Percentiles rank a stretch among this genome's conserved stretches.
phyloP scores from a whole-genome alignment of 2,329 filamentous ascomycete species.

The Grosmannia serpens region DNA sequence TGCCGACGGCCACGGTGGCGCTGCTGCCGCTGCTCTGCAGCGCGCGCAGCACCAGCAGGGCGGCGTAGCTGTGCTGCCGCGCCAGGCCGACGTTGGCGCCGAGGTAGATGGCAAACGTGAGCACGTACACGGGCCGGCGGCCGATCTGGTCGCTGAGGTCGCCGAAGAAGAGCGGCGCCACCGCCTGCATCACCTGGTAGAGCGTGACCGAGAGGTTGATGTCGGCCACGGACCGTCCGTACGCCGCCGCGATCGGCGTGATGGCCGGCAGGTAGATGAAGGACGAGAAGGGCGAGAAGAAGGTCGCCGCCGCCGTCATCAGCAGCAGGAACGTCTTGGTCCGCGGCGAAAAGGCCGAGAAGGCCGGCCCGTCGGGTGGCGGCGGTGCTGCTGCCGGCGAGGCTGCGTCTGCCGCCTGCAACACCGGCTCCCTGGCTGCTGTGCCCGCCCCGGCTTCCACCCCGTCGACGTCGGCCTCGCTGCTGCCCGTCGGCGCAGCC shows the following conservation, averaged over 20 bases:
- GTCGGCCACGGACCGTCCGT: conserved; percentile 20
- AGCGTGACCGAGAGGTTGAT: conserved; percentile 31
- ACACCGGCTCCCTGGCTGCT: neutral
- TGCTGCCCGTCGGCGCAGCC: no score
- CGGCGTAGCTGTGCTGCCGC: conserved; percentile 28
- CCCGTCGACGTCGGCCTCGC: no score
- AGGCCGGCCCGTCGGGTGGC: neutral
- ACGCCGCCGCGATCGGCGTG: conserved; percentile 26
- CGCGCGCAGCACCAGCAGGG: conserved; percentile 35
- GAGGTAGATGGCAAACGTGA: conserved; percentile 34
- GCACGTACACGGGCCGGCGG: conserved; percentile 34
- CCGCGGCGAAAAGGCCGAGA: conserved; percentile 15
- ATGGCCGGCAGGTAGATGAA: conserved; percentile 35
- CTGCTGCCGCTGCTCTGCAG: conserved; percentile 40
- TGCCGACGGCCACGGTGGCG: conserved; percentile 40
- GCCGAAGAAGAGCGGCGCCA: conserved; percentile 39
- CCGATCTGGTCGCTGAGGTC: conserved; percentile 36
- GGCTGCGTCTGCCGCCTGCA: neutral
- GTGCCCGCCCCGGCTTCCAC: no score
- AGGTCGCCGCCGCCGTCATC: conserved; percentile 17
- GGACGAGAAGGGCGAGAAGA: conserved; percentile 21
- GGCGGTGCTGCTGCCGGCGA: neutral
- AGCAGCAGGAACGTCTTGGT: conserved; percentile 18
- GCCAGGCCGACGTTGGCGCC: conserved; percentile 33
- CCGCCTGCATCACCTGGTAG: conserved; percentile 38